Percentiles rank a stretch among this genome's conserved stretches.
Conservation (phyloP, 345 rosid species). For the Abelmoschus esculentus region DNA sequence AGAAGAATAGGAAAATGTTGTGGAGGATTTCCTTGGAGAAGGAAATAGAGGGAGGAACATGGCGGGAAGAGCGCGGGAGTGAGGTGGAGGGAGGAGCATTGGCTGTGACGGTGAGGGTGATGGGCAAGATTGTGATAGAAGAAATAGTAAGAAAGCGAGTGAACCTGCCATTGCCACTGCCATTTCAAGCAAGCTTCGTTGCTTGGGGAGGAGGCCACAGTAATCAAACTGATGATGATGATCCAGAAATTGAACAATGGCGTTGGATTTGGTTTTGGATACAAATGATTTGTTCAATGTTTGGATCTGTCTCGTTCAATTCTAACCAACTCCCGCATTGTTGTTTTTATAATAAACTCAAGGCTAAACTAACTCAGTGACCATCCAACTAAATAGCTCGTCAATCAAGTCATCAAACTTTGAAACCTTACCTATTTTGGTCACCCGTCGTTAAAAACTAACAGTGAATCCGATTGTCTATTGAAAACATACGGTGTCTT, state of each 20-base stretch:
- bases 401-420: too few species aligned
- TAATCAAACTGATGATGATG: slow-evolving; percentile 12
- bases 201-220: not conserved
- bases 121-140: slow-evolving; percentile 17
- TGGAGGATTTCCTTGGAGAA: slow-evolving; percentile 35
- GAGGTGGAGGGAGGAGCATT: slow-evolving; percentile 22
- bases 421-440: too few species aligned
- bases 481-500: too few species aligned
- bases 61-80: slow-evolving; percentile 32
- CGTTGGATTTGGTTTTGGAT: not conserved
- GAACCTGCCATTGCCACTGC: slow-evolving; percentile 19
- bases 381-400: too few species aligned
- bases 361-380: too few species aligned
- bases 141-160: slow-evolving; percentile 10
- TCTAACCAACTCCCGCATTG: not conserved
- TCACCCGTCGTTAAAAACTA: too few species aligned
- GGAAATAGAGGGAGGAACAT: slow-evolving; percentile 70
- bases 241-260: not conserved
- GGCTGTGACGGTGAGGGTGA: slow-evolving; percentile 17
- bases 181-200: not conserved
- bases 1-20: slow-evolving; percentile 22
- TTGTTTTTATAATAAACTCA: not conserved
- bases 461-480: too few species aligned
- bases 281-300: not conserved
- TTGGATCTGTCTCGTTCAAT: not conserved